Conservation (phyloP, 768 basidiomycete genomes). For the Cystobasidium tubakii region DNA sequence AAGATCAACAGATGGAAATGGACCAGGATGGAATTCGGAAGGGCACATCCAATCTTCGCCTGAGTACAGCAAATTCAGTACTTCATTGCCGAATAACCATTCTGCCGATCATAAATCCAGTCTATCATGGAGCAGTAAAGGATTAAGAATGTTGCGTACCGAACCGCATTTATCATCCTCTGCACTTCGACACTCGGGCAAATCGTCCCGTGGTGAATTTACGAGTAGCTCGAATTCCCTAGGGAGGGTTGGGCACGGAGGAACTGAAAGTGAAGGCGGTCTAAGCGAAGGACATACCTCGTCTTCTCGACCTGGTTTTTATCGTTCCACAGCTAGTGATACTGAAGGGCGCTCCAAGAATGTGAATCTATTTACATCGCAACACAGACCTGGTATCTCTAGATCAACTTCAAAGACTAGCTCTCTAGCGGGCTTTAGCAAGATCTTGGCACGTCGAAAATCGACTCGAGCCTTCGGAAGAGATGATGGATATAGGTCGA, state of each 20-base stretch:
- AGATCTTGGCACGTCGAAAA: not conserved
- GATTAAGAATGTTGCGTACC: not conserved
- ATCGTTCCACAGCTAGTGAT: not conserved
- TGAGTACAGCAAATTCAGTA: conserved; percentile 5
- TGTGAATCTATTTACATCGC: not conserved
- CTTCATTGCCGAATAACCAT: not conserved
- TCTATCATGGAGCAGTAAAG: not conserved
- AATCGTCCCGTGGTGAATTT: not conserved
- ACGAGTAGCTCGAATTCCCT: not conserved
- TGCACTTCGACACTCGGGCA: not conserved
- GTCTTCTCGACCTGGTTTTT: not conserved
- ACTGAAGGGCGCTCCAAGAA: not conserved
- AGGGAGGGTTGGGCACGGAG: not conserved
- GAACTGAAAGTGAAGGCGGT: conserved; percentile 2
- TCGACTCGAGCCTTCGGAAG: not conserved
- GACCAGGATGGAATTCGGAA: not conserved
- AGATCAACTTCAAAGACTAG: conserved; percentile 28
- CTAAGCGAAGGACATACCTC: not conserved
- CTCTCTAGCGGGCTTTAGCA: conserved; percentile 18
- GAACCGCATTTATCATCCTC: not conserved
- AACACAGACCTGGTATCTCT: conserved; percentile 4
- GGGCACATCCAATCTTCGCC: not conserved
- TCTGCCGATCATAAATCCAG: not conserved
- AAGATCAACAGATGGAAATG: not conserved
- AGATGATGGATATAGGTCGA: conserved; percentile 16